These are phyloP conservation scores for Cornus kousa DNA, from an alignment of 148 eudicot species.

Conservation along the genomic window DNA sequence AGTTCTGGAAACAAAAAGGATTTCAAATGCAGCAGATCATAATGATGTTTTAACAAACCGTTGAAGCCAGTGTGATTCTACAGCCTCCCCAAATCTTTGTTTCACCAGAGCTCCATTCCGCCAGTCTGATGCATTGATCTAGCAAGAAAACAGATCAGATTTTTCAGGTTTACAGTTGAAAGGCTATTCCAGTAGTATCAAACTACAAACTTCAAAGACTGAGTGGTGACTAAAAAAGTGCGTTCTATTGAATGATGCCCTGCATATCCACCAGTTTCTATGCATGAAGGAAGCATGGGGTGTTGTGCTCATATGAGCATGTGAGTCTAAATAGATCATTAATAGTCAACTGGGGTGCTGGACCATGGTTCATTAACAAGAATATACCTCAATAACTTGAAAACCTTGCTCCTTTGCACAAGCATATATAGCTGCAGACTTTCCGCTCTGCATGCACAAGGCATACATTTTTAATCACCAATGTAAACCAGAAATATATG, in stretches of 20 bases:
- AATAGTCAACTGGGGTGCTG: neutral
- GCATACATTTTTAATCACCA: constrained; percentile 10
- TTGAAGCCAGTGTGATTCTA: constrained; percentile 77
- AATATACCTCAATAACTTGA: constrained; percentile 77
- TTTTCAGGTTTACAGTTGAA: constrained; percentile 5
- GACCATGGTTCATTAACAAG: constrained; percentile 11
- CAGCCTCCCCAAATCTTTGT: constrained; percentile 83
- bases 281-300: neutral
- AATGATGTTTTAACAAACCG: constrained; percentile 42
- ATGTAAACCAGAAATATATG: neutral
- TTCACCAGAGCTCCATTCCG: constrained; percentile 81
- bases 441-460: constrained; percentile 74
- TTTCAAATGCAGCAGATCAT: constrained; percentile 7
- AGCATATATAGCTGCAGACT: constrained; percentile 95
- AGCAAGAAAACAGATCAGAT: constrained; percentile 15
- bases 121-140: constrained; percentile 99
- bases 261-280: neutral
- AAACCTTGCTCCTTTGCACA: constrained; percentile 98
- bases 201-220: neutral
- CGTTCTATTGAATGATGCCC: neutral
- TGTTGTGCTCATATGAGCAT: neutral
- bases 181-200: neutral
- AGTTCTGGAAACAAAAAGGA: neutral
- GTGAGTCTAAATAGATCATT: neutral
- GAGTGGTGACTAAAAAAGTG: neutral